Evolutionary conservation across 1,139 yeast species (phyloP).

Genomic region (Taphrina communis): DNA sequence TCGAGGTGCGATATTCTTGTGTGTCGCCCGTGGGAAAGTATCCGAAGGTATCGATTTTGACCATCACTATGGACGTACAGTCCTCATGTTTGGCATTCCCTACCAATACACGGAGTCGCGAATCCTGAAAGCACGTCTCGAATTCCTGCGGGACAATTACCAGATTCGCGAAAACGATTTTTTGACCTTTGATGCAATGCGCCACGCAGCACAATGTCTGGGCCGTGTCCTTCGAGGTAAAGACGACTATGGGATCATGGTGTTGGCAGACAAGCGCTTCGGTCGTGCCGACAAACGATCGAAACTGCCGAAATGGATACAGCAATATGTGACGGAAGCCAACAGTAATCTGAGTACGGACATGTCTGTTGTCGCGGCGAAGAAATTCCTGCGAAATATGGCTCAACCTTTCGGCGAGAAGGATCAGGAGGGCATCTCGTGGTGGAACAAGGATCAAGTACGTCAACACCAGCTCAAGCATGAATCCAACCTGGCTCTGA

Average conservation of each 20-base stretch:
- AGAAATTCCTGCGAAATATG: slow-evolving; percentile 85
- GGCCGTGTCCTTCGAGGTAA: slow-evolving; percentile 97
- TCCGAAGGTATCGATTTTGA: slow-evolving; percentile 99
- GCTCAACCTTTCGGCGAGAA: slow-evolving; percentile 93
- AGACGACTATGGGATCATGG: slow-evolving; percentile 99
- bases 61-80: slow-evolving; percentile 97
- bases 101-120: slow-evolving; percentile 98
- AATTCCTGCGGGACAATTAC: slow-evolving; percentile 88
- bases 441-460: slow-evolving; percentile 62
- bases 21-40: slow-evolving; percentile 98
- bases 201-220: slow-evolving; percentile 98
- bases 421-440: slow-evolving; percentile 93
- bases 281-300: slow-evolving; percentile 68
- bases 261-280: slow-evolving; percentile 91
- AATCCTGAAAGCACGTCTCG: slow-evolving; percentile 89
- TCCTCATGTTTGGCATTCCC: slow-evolving; percentile 95
- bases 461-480: slow-evolving; percentile 27
- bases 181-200: slow-evolving; percentile 96
- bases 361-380: slow-evolving; percentile 95
- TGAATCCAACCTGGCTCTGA: slow-evolving; percentile 9
- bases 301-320: slow-evolving; percentile 96
- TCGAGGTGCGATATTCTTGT: slow-evolving; percentile 90
- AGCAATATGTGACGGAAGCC: slow-evolving; percentile 88
- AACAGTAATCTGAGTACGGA: slow-evolving; percentile 92
- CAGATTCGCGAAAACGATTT: slow-evolving; percentile 93